Evolutionary conservation across 2,329 filamentous ascomycete genomes (phyloP).

Genomic region (Botrytis squamosa): DNA sequence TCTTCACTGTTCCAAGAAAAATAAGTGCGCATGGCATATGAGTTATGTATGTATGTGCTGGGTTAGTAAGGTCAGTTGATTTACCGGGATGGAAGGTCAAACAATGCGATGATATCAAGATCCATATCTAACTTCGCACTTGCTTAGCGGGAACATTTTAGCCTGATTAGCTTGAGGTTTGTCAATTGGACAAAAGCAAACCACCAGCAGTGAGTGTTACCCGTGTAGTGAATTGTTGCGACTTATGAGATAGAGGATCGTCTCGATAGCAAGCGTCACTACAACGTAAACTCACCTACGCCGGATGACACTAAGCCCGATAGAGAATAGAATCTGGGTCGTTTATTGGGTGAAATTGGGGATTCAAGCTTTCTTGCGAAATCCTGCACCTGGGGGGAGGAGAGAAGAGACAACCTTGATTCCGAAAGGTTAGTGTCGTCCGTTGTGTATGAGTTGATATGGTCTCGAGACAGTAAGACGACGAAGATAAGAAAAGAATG

Average conservation of each 20-base stretch:
- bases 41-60: not conserved
- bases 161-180: not conserved
- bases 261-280: not conserved
- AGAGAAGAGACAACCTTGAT: not conserved
- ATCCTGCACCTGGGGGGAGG: not conserved
- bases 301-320: not conserved
- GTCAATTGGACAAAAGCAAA: not conserved
- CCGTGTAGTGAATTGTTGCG: not conserved
- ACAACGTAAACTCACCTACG: not conserved
- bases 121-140: constrained; percentile 5
- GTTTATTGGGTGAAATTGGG: not conserved
- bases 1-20: not conserved
- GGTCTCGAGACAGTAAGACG: not conserved
- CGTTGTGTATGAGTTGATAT: not conserved
- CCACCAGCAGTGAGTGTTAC: not conserved
- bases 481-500: not conserved
- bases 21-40: not conserved
- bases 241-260: not conserved
- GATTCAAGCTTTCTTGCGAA: not conserved
- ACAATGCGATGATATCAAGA: constrained; percentile 10
- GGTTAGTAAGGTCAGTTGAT: constrained; percentile 3
- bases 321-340: not conserved
- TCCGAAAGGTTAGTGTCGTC: not conserved
- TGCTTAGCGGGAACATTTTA: constrained; percentile 12
- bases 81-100: not conserved